Percentiles rank a stretch among this genome's conserved stretches.
These are phyloP conservation scores for Mycena polygramma DNA, from an alignment of 768 basidiomycete genomes.

Conservation along the genomic window DNA sequence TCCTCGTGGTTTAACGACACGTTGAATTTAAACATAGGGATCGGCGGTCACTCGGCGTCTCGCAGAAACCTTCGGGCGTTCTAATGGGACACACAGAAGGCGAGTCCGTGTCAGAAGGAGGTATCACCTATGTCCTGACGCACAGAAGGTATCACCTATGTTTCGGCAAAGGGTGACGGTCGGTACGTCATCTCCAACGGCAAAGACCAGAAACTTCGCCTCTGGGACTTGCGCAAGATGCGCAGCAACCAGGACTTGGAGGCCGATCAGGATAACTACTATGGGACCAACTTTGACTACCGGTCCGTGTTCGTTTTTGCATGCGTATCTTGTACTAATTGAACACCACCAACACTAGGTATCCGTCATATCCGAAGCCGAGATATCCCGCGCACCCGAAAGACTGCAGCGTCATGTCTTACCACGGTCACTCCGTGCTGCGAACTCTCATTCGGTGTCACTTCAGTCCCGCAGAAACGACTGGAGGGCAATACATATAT, in stretches of 20 bases:
- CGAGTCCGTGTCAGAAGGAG: conserved; percentile 58
- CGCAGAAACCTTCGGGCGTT: conserved; percentile 88
- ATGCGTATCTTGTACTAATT: not conserved
- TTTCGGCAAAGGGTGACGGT: conserved; percentile 96
- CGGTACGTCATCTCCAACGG: conserved; percentile 96
- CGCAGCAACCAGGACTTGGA: conserved; percentile 79
- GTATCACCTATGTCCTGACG: conserved; percentile 83
- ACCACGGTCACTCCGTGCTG: conserved; percentile 90
- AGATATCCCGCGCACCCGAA: conserved; percentile 77
- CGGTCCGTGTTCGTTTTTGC: conserved; percentile 60
- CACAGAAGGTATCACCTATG: conserved; percentile 90
- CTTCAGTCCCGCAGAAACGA: conserved; percentile 94
- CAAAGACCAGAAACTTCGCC: conserved; percentile 91
- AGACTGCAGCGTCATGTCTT: conserved; percentile 97
- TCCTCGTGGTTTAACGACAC: conserved; percentile 56
- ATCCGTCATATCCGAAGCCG: conserved; percentile 76
- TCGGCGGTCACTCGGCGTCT: conserved; percentile 65
- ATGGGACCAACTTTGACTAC: conserved; percentile 83
- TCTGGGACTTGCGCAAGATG: conserved; percentile 98
- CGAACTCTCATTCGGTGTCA: conserved; percentile 96
- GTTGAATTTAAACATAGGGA: conserved; percentile 55
- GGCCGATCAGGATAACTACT: conserved; percentile 58
- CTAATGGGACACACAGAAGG: conserved; percentile 86
- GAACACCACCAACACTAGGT: conserved; percentile 52
- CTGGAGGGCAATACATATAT: conserved; percentile 93